Percentiles rank a stretch among this genome's conserved stretches.
Evolutionary conservation across 1,139 yeast species (phyloP).

Genomic region (Wickerhamomyces sp.): DNA sequence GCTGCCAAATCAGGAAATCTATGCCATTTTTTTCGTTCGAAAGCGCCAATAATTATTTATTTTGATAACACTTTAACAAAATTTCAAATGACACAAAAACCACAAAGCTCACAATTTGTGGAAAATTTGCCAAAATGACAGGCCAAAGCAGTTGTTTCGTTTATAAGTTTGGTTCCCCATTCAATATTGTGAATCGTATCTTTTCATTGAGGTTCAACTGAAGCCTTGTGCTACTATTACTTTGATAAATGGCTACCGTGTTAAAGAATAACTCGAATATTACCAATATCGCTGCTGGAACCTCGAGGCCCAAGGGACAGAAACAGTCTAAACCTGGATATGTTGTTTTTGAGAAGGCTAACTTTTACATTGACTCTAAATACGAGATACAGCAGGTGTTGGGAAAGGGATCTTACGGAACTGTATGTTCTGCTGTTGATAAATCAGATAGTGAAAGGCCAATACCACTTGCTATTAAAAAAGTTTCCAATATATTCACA

Average conservation of each 20-base stretch:
- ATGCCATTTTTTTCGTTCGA: too few relatives aligned
- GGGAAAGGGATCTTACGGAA: slow-evolving; percentile 90
- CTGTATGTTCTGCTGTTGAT: slow-evolving; percentile 81
- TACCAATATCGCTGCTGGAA: slow-evolving; percentile 5
- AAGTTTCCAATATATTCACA: slow-evolving; percentile 62
- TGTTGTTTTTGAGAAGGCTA: slow-evolving; percentile 37
- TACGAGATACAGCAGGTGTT: slow-evolving; percentile 61
- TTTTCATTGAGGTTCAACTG: too few relatives aligned
- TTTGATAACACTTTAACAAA: too few relatives aligned
- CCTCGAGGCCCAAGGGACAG: neutral
- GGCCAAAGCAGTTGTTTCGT: too few relatives aligned
- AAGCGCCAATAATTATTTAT: too few relatives aligned
- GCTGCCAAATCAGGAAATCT: too few relatives aligned
- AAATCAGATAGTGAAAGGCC: slow-evolving; percentile 26
- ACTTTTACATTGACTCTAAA: slow-evolving; percentile 61
- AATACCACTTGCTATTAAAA: slow-evolving; percentile 64
- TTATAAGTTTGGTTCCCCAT: too few relatives aligned
- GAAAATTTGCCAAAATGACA: too few relatives aligned
- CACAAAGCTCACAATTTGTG: neutral
- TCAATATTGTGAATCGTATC: too few relatives aligned
- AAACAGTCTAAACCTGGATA: slow-evolving; percentile 14
- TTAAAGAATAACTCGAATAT: slow-evolving; percentile 12
- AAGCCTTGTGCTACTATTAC: neutral
- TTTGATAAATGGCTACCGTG: slow-evolving; percentile 9
- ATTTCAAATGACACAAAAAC: neutral